Evolutionary conservation across 192 early-diverging fungal genomes (phyloP), one percentile per base, ranked within the genome.

Genomic region (Dimargaris xerosporica): DNA sequence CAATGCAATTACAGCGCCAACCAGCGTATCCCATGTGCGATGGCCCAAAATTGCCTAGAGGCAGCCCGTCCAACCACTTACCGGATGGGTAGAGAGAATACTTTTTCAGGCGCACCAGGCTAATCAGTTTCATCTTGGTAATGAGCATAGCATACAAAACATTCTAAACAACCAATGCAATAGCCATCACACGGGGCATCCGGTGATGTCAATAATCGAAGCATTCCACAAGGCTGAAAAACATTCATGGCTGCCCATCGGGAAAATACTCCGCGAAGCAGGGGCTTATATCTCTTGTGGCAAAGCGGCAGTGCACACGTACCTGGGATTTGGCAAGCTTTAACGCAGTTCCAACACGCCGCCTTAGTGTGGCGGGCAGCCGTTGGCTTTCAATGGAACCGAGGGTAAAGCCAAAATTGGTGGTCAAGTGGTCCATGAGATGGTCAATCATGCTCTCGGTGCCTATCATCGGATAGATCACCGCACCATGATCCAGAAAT

Each of bases 381-480:
- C 80, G 76, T n/a, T 90, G 64, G n/a, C 80, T 85, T 54, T 87
- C 83, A 17, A 92, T 67, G 17, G 89, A 82, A 16, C 82, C 82
- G 28, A 96, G 66, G 67, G 86, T 81, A 68, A 86, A 87, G 4
- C 84, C 77, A n/a, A 83, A 78, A 44, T 86, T 81, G 12, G 73
- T 75, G 31, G 80, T 82, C 68, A 94, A 82, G 16, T 76, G 62
- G 34, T 85, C 82, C 7, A 83, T 75, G 28, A 93, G 71, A 61
- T 87, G 83, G 67, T 89, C 87, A 17, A 96, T 71, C 52, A 93
- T 88, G 9, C 80, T 72, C 58, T 93, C 90, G 0, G 93, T 87
- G 3, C 86, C 84, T 78, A 47, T 19, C 23, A 45, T 44, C 12
- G 30, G 21, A n/a, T 34, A 10, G 44, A 31, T 39, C 34, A 39